Evolutionary conservation across 2,329 filamentous ascomycete genomes (phyloP), one percentile per base, ranked within the genome.

Genomic region (Aspergillus ochraceus): DNA sequence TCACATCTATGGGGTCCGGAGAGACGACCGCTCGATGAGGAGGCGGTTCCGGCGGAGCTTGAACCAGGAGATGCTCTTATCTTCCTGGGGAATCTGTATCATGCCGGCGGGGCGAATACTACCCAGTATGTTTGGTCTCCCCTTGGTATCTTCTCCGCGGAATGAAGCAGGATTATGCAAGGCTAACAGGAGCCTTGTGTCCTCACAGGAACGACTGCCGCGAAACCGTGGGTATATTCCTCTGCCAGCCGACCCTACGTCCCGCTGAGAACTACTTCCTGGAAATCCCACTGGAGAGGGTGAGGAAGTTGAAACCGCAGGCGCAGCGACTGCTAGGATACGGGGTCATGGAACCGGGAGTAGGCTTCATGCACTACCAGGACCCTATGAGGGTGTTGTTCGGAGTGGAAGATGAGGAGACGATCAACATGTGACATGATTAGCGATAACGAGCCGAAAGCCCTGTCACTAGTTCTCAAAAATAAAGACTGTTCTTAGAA

Each of bases 1-100:
- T 76, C 72, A 11, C 78, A 80, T 60, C 66, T 77, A 4, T 80
- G 78, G 78, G 75, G 71, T 0, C 68, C 72, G 6, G 74, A 78
- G 0, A 70, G 74, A 0, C 67, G 65, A 5, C 78, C 78, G 1
- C 60, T 71, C 10, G 69, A 74, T 22, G 69, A 77, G 9, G 78
- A 80, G 51, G 74, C 76, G 1, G 65, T 77, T 2, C 71, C 75
- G 0, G 77, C 75, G 1, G 76, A 79, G 53, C 67, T 80, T 14
- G 73, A 78, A n/a, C 63, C 72, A 5, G 77, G 77, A 1, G 77
- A 79, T 42, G 74, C 76, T 5, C 67, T 75, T 32, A 72, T 79
- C 24, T 77, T 80, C 45, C 55, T 78, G 0, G 77, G 76, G 1
- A 75, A 76, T 20, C 59, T 74, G 12, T 79, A 79, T 54, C 77